phyloP scores from a whole-genome alignment of 169 alveolate genomes.

The Cystoisospora suis region DNA sequence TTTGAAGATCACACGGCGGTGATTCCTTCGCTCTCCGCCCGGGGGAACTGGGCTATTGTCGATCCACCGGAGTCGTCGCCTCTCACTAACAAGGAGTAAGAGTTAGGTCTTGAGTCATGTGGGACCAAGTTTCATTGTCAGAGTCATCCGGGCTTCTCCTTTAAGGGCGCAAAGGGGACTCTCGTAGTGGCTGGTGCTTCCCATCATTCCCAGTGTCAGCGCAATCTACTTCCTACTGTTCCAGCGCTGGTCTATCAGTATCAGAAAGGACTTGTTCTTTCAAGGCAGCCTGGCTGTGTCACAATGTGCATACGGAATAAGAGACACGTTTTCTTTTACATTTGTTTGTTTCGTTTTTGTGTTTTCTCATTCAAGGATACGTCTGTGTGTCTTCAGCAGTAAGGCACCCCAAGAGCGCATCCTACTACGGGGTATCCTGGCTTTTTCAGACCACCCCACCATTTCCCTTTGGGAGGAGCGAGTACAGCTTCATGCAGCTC shows the following conservation, averaged over 20 bases:
- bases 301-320: too few species aligned
- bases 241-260: too few species aligned
- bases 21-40: conserved; percentile 17
- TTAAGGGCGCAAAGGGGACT: too few species aligned
- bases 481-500: conserved; percentile 41
- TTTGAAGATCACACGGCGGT: conserved; percentile 28
- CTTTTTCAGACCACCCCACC: not conserved
- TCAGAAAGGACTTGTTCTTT: too few species aligned
- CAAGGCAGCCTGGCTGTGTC: too few species aligned
- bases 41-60: conserved; percentile 32
- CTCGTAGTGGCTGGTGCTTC: too few species aligned
- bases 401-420: not conserved
- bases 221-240: too few species aligned
- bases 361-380: not conserved
- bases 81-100: conserved; percentile 9
- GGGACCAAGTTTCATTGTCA: too few species aligned
- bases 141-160: too few species aligned
- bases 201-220: too few species aligned
- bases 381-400: not conserved
- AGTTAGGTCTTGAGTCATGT: too few species aligned
- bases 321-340: not conserved
- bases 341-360: not conserved
- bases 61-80: not conserved
- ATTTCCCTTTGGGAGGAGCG: conserved; percentile 35
- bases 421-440: conserved; percentile 36